Conservation (phyloP, 2,329 filamentous ascomycete species). For the Fusarium dimerum region DNA sequence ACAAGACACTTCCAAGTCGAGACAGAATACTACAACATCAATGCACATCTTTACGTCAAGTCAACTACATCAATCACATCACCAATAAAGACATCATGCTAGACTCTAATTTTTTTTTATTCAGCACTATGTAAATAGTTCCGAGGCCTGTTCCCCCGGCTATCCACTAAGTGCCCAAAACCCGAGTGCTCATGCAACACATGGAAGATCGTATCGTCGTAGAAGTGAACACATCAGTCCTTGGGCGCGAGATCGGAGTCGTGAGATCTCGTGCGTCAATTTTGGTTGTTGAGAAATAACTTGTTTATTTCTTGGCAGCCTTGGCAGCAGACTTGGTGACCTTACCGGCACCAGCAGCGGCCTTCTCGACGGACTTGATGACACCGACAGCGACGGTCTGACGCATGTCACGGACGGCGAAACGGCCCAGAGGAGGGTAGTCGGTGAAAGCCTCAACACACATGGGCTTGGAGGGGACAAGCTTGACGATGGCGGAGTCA, state of each 20-base stretch:
- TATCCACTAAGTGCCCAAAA: constrained; percentile 47
- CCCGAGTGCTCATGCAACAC: constrained; percentile 46
- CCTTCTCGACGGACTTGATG: constrained; percentile 84
- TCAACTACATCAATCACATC: constrained; percentile 39
- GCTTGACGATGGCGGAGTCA: constrained; percentile 99
- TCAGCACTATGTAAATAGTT: constrained; percentile 48
- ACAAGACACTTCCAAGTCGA: too few relatives aligned
- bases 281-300: constrained; percentile 28
- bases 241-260: constrained; percentile 27
- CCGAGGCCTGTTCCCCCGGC: constrained; percentile 40
- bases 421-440: constrained; percentile 99
- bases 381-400: constrained; percentile 91
- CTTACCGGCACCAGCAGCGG: constrained; percentile 59
- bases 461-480: constrained; percentile 99
- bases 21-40: too few relatives aligned
- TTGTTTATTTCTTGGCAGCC: constrained; percentile 71
- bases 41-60: constrained; percentile 5
- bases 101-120: constrained; percentile 51
- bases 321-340: constrained; percentile 73
- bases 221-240: constrained; percentile 44
- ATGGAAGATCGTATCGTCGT: constrained; percentile 47
- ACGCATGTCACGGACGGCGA: constrained; percentile 99
- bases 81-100: constrained; percentile 6
- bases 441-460: constrained; percentile 99
- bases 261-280: constrained; percentile 27